A percentile compares a stretch with the other conserved stretches of the same genome.
Evolutionary conservation across 306 rosid species (phyloP).

Genomic region (Quercus ilex): DNA sequence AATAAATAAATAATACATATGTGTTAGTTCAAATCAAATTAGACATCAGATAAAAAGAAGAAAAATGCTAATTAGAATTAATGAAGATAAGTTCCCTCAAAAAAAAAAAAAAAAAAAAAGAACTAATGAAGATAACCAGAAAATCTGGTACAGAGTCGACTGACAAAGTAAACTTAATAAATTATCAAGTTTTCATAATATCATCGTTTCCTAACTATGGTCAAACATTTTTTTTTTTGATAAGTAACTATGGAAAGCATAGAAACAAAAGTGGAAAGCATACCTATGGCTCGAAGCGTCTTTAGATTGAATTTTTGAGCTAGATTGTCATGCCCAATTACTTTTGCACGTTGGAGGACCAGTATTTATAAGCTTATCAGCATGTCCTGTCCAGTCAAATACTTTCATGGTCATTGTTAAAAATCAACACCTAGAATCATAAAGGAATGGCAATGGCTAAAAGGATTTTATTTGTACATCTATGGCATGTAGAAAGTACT

Average conservation of each 20-base stretch:
- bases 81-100: no score
- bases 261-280: constrained; percentile 9
- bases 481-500: neutral
- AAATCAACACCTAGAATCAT: neutral
- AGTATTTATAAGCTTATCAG: constrained; percentile 53
- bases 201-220: no score
- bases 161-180: neutral
- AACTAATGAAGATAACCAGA: no score
- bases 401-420: neutral
- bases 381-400: constrained; percentile 49
- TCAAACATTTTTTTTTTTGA: no score
- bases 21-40: no score
- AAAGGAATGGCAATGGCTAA: neutral
- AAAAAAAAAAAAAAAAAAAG: no score
- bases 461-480: neutral
- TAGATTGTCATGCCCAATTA: constrained; percentile 39
- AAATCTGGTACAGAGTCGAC: no score
- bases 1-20: no score
- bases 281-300: constrained; percentile 75
- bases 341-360: constrained; percentile 56
- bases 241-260: neutral
- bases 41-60: no score
- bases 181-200: neutral
- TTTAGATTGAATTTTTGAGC: constrained; percentile 59
- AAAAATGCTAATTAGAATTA: no score